phyloP scores from a whole-genome alignment of 192 early-diverging fungal genomes.

The Backusella sp. region DNA sequence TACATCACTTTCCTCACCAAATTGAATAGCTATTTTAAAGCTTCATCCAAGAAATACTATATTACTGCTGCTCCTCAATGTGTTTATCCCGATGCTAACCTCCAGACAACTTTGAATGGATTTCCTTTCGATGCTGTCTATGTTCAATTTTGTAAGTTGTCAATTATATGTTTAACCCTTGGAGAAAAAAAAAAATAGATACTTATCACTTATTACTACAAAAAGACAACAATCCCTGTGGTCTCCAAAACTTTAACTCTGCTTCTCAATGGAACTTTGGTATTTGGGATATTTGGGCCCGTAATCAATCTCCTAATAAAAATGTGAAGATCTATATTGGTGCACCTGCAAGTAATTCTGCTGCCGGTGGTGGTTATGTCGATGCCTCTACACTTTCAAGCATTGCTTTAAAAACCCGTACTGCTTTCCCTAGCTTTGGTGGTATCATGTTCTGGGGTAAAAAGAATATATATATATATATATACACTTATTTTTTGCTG shows the following conservation, averaged over 20 bases:
- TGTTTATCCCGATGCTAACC: constrained; percentile 59
- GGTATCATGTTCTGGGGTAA: constrained; percentile 61
- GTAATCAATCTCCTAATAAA: constrained; percentile 51
- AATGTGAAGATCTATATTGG: constrained; percentile 64
- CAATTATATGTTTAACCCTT: neutral
- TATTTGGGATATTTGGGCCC: constrained; percentile 64
- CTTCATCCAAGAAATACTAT: constrained; percentile 51
- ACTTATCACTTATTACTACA: neutral
- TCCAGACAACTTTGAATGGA: constrained; percentile 49
- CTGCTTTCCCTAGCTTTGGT: constrained; percentile 49
- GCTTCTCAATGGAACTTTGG: constrained; percentile 40
- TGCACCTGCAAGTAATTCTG: constrained; percentile 52
- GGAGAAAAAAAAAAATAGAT: neutral
- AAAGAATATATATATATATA: too few relatives aligned
- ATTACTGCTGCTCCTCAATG: constrained; percentile 65
- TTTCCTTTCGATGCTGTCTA: constrained; percentile 61
- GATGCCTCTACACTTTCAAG: constrained; percentile 30
- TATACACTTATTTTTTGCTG: too few relatives aligned
- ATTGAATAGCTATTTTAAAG: constrained; percentile 45
- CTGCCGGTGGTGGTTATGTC: constrained; percentile 56
- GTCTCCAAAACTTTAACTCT: constrained; percentile 25
- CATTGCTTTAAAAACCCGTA: constrained; percentile 41
- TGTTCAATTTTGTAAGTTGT: constrained; percentile 57
- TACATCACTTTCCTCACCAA: constrained; percentile 53
- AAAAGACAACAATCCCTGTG: constrained; percentile 62